Evolutionary conservation across 2,329 filamentous ascomycete genomes (phyloP), one percentile per base, ranked within the genome.

Genomic region (Fusarium chaquense): DNA sequence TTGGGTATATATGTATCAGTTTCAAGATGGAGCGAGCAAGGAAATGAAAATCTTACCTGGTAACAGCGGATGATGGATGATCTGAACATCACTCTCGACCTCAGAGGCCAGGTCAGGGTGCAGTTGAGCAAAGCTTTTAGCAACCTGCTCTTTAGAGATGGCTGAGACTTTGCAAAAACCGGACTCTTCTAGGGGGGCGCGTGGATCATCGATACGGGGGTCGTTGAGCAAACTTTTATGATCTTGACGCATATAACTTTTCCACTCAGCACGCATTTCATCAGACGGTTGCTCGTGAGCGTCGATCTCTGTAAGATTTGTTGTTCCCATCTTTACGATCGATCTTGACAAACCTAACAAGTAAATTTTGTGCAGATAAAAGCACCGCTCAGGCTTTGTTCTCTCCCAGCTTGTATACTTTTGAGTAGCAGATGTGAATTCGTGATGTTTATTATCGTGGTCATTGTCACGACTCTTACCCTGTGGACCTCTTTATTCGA

Each of bases 241-340:
- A 0, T 89, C 85, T 38, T 88, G 83, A 68, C 87, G 90, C 26
- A 91, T 89, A 72, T 91, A 93, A 43, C 81, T 82, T 78, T 97
- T 97, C 87, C 93, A 98, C 56, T 89, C 82, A 46, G 86, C 82
- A 65, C 90, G 89, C 70, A 98, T 83, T 51, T 83, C 79, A 15
- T 90, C 87, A 5, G 94, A 92, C 3, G 94, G 93, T 73, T 90
- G 89, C 78, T 93, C 89, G 77, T 95, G 89, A 30, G 94, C 90
- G 79, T 97, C 91, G 4, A 94, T 82, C 22, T 84, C 82, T 10
- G 69, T 62, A 45, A 76, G 74, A n/a, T 66, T 71, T 43, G 65
- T 58, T 8, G 73, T 50, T 10, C 72, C 61, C 77, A 79, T 78
- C 58, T 45, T 66, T 26, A 45, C 51, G 44, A 38, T 53, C 51